A percentile compares a stretch with the other conserved stretches of the same genome.
Conservation (phyloP, 768 basidiomycete genomes). For the Collybiopsis luxurians region DNA sequence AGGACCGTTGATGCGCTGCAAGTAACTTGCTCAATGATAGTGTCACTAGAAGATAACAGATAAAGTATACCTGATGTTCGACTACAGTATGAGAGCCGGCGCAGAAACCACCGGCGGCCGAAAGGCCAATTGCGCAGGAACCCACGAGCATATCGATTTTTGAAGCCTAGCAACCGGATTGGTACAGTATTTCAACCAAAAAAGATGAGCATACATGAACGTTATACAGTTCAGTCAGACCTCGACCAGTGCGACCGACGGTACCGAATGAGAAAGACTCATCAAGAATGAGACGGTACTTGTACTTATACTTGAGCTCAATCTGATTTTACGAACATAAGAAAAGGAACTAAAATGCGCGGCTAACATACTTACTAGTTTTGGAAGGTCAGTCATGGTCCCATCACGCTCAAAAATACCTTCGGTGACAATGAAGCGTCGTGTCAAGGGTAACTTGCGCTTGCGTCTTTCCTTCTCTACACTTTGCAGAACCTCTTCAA, state of each 20-base stretch:
- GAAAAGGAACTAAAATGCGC: neutral
- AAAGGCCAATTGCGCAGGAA: constrained; percentile 81
- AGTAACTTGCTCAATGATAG: constrained; percentile 2
- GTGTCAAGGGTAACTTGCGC: constrained; percentile 75
- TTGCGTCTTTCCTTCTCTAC: constrained; percentile 90
- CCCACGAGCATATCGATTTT: constrained; percentile 97
- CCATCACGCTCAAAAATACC: constrained; percentile 97
- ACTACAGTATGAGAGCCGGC: constrained; percentile 82
- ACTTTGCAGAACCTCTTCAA: constrained; percentile 82
- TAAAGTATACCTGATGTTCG: constrained; percentile 71
- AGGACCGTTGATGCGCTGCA: constrained; percentile 96
- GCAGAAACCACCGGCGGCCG: constrained; percentile 91
- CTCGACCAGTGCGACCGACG: constrained; percentile 90
- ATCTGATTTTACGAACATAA: constrained; percentile 47
- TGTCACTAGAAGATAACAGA: neutral
- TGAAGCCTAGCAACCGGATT: constrained; percentile 49
- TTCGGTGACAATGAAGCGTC: constrained; percentile 94
- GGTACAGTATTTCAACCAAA: neutral
- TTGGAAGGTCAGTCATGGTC: constrained; percentile 87
- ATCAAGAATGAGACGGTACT: constrained; percentile 92
- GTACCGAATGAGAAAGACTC: constrained; percentile 93
- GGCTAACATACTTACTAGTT: constrained; percentile 58
- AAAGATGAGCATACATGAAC: constrained; percentile 62
- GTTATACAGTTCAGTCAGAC: constrained; percentile 92
- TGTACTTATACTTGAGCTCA: constrained; percentile 93